phyloP scores from a whole-genome alignment of 208 protist genomes.

The Pavlovales sp. region DNA sequence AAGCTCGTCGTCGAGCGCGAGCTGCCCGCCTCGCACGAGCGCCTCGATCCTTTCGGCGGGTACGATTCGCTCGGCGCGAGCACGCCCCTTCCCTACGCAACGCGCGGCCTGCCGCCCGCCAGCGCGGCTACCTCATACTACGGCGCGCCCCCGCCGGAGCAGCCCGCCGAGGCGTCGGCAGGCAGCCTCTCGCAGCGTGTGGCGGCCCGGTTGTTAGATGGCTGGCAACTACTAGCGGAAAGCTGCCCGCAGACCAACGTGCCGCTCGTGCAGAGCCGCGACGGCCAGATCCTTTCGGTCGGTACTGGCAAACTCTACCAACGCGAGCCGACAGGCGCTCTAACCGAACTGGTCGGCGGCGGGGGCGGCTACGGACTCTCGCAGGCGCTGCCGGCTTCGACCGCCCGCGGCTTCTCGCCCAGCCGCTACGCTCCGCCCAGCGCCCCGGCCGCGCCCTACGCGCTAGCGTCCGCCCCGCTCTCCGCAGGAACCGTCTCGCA shows the following conservation, averaged over 20 bases:
- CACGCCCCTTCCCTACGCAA: neutral
- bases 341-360: neutral
- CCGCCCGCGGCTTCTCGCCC: too few relatives aligned
- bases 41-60: too few relatives aligned
- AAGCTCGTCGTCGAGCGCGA: neutral
- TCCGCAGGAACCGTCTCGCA: too few relatives aligned
- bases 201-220: conserved; percentile 14
- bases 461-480: too few relatives aligned
- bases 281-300: neutral
- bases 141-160: neutral
- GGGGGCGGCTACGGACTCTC: too few relatives aligned
- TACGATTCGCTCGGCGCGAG: too few relatives aligned
- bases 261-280: conserved; percentile 12
- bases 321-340: neutral
- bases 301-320: neutral
- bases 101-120: neutral
- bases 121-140: neutral
- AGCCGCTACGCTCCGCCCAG: neutral
- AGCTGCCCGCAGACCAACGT: conserved; percentile 13
- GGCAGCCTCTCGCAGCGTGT: neutral
- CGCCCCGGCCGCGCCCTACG: too few relatives aligned
- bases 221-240: conserved; percentile 8
- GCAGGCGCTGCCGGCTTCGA: too few relatives aligned
- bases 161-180: neutral
- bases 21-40: neutral